A percentile compares a stretch with the other conserved stretches of the same genome.
Evolutionary conservation across 140 eudicot species (phyloP).

Genomic region (Flaveria floridana): DNA sequence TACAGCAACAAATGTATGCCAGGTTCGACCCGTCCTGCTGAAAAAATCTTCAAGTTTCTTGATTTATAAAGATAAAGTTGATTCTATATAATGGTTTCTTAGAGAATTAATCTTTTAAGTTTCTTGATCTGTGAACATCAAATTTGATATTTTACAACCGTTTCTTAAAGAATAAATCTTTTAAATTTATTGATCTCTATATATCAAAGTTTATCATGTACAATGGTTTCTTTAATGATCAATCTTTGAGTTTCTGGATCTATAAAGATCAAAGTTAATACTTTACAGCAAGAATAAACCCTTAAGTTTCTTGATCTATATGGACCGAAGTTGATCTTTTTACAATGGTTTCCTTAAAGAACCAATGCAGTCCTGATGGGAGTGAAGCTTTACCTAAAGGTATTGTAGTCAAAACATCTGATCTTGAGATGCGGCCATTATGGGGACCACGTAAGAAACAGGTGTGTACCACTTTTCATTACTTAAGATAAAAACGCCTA

Average conservation of each 20-base stretch:
- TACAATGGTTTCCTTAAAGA: slow-evolving; percentile 34
- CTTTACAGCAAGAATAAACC: background rate
- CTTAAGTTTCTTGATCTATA: background rate
- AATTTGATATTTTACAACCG: background rate
- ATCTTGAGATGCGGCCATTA: slow-evolving; percentile 76
- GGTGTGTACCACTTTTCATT: slow-evolving; percentile 31
- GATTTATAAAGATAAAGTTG: background rate
- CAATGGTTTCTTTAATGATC: background rate
- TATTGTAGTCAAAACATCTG: slow-evolving; percentile 61
- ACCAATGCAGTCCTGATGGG: slow-evolving; percentile 63
- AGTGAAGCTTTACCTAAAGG: slow-evolving; percentile 78
- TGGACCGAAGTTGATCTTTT: background rate
- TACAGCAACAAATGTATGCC: slow-evolving; percentile 35
- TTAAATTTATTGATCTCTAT: background rate
- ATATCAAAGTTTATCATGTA: background rate
- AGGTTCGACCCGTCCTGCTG: slow-evolving; percentile 40
- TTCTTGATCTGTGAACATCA: background rate
- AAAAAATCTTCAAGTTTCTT: slow-evolving; percentile 22
- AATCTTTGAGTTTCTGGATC: background rate
- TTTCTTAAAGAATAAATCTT: background rate
- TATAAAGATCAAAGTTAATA: background rate
- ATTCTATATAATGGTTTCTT: slow-evolving; percentile 11
- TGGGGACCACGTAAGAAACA: slow-evolving; percentile 59
- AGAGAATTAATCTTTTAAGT: slow-evolving; percentile 31
- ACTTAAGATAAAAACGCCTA: background rate